These are phyloP conservation scores for Microdochium paspali DNA, from an alignment of 2,329 filamentous ascomycete genomes.

Conservation along the genomic window DNA sequence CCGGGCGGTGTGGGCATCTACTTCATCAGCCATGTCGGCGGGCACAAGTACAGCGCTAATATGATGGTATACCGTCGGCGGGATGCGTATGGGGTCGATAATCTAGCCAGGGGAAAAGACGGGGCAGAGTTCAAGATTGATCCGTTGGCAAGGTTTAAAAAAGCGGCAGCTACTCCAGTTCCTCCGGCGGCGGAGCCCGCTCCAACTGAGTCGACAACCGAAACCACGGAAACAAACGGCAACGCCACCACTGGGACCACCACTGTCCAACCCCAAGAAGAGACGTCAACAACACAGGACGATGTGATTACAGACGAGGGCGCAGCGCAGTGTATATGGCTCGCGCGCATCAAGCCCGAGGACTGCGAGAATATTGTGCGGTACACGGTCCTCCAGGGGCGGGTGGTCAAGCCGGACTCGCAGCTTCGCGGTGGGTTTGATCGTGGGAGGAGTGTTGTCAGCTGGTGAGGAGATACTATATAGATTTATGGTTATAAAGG, in stretches of 20 bases:
- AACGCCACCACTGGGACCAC: neutral
- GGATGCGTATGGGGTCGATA: constrained; percentile 45
- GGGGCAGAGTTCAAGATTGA: constrained; percentile 22
- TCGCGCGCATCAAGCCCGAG: constrained; percentile 74
- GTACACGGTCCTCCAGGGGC: constrained; percentile 86
- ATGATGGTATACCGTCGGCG: constrained; percentile 77
- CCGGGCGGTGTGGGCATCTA: constrained; percentile 86
- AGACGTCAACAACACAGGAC: constrained; percentile 2
- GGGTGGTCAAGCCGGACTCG: constrained; percentile 79
- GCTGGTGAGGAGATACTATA: constrained; percentile 54
- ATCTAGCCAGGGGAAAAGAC: constrained; percentile 26
- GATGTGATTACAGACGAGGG: constrained; percentile 36
- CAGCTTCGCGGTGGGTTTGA: constrained; percentile 91
- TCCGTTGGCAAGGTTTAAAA: constrained; percentile 18
- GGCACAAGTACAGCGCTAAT: constrained; percentile 94
- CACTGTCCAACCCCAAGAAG: neutral
- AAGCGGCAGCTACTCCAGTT: constrained; percentile 18
- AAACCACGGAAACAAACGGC: too few relatives aligned
- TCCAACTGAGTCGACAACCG: too few relatives aligned
- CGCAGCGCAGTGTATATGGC: constrained; percentile 86
- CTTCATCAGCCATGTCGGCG: constrained; percentile 92
- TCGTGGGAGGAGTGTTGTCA: constrained; percentile 66
- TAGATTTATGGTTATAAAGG: too few relatives aligned
- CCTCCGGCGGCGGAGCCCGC: constrained; percentile 8
- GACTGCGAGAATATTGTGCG: constrained; percentile 88